These are phyloP conservation scores for Mycena galericulata DNA, from an alignment of 768 basidiomycete species.

Conservation along the genomic window DNA sequence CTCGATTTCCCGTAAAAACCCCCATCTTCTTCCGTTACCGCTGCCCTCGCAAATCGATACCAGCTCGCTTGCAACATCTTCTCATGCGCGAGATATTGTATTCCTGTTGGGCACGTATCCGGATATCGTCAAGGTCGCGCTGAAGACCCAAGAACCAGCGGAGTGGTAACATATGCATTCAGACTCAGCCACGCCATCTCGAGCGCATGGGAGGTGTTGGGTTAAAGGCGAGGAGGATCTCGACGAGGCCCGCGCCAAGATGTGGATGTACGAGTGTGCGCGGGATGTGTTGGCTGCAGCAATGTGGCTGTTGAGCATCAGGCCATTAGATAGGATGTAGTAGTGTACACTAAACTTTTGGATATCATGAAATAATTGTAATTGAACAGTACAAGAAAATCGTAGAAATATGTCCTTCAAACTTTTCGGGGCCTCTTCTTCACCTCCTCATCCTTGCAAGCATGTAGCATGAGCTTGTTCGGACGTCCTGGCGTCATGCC, in stretches of 20 bases:
- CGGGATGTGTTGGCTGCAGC: slow-evolving; percentile 90
- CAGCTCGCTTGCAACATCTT: slow-evolving; percentile 71
- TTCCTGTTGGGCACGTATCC: slow-evolving; percentile 93
- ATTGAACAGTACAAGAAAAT: slow-evolving; percentile 9
- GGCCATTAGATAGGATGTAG: slow-evolving; percentile 95
- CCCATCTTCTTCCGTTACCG: slow-evolving; percentile 84
- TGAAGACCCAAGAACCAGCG: slow-evolving; percentile 88
- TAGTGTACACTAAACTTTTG: slow-evolving; percentile 46
- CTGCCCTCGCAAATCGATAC: slow-evolving; percentile 76
- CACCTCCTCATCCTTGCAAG: slow-evolving; percentile 90
- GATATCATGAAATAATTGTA: slow-evolving; percentile 12
- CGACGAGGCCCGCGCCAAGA: slow-evolving; percentile 82
- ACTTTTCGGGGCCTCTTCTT: slow-evolving; percentile 70
- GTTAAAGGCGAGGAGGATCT: slow-evolving; percentile 86
- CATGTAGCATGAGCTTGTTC: slow-evolving; percentile 88
- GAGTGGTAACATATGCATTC: slow-evolving; percentile 92
- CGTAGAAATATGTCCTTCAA: slow-evolving; percentile 13
- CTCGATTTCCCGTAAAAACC: slow-evolving; percentile 93
- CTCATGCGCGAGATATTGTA: slow-evolving; percentile 85
- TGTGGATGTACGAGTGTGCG: slow-evolving; percentile 91
- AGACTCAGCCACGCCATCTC: slow-evolving; percentile 89
- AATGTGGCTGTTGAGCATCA: slow-evolving; percentile 89
- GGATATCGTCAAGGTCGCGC: slow-evolving; percentile 87
- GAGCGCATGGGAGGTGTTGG: slow-evolving; percentile 90
- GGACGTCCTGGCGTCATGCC: slow-evolving; percentile 75